phyloP scores from a whole-genome alignment of 1,284 basidiomycete genomes.

The Ustilago hordei region DNA sequence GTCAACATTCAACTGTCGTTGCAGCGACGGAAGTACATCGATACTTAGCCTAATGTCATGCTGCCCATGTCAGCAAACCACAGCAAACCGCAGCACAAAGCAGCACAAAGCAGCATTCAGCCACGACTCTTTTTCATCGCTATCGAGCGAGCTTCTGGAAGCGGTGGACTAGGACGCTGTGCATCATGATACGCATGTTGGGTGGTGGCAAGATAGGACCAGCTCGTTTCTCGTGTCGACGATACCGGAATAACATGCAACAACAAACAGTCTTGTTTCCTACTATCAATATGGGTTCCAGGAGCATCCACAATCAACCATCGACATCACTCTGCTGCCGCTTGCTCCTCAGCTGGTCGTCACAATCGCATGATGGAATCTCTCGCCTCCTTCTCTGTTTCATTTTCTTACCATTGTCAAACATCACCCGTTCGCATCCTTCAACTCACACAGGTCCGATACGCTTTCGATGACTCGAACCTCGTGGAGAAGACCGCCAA shows the following conservation, averaged over 20 bases:
- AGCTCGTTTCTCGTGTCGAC: too few species aligned
- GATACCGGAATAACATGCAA: not conserved
- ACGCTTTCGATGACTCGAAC: slow-evolving; percentile 69
- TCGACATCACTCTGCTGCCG: not conserved
- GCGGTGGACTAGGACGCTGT: not conserved
- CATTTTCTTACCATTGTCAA: slow-evolving; percentile 23
- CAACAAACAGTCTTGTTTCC: not conserved
- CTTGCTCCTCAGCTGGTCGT: slow-evolving; percentile 19
- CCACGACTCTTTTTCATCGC: not conserved
- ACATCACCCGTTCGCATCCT: not conserved
- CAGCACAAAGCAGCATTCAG: not conserved
- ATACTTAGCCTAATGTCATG: not conserved
- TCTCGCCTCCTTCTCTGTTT: not conserved
- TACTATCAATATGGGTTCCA: not conserved
- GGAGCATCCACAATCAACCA: not conserved
- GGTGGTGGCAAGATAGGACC: too few species aligned
- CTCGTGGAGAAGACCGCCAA: slow-evolving; percentile 68
- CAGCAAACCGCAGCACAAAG: not conserved
- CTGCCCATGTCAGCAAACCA: not conserved
- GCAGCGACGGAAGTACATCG: not conserved
- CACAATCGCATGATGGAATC: not conserved
- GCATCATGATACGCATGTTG: too few species aligned
- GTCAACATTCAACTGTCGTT: not conserved
- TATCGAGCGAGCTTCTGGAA: not conserved
- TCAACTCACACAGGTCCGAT: slow-evolving; percentile 58